Conservation (phyloP, 2,329 filamentous ascomycete genomes). For the Fusarium austroafricanum region DNA sequence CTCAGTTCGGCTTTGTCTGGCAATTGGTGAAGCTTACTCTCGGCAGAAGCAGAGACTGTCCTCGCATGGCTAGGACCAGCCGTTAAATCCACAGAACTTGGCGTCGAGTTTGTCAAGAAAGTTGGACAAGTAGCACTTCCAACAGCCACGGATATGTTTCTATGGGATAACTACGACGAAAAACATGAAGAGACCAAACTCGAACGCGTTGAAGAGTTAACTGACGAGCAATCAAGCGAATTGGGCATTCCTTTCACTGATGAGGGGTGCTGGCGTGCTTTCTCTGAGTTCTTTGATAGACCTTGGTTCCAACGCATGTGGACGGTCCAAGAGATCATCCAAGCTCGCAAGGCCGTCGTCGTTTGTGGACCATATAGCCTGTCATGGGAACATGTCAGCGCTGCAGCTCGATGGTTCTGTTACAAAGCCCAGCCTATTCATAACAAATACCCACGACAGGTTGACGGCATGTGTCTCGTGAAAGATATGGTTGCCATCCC, state of each 20-base stretch:
- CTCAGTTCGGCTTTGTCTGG: too few relatives aligned
- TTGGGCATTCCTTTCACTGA: slow-evolving; percentile 33
- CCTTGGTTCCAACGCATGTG: slow-evolving; percentile 40
- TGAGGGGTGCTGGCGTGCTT: slow-evolving; percentile 8
- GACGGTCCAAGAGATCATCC: slow-evolving; percentile 41
- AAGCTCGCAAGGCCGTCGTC: slow-evolving; percentile 33
- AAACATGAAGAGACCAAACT: slow-evolving; percentile 12
- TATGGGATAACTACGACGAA: slow-evolving; percentile 17
- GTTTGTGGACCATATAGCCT: slow-evolving; percentile 23
- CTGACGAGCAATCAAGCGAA: slow-evolving; percentile 12
- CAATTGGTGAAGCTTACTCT: neutral
- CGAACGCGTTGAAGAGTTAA: slow-evolving; percentile 16
- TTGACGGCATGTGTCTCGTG: slow-evolving; percentile 21
- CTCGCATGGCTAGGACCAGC: slow-evolving; percentile 34
- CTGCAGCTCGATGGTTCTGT: slow-evolving; percentile 33
- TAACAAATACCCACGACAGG: neutral
- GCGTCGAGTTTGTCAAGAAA: slow-evolving; percentile 13
- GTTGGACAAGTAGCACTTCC: slow-evolving; percentile 32
- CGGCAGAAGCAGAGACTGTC: slow-evolving; percentile 34
- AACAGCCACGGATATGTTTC: slow-evolving; percentile 30
- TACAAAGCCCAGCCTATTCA: slow-evolving; percentile 19
- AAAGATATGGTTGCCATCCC: slow-evolving; percentile 23
- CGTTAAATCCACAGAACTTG: neutral
- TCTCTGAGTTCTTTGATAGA: slow-evolving; percentile 27
- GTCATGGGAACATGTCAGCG: slow-evolving; percentile 24